A percentile compares a stretch with the other conserved stretches of the same genome.
phyloP scores from a whole-genome alignment of 2,329 filamentous ascomycete genomes.

The Claviceps pazoutovae region DNA sequence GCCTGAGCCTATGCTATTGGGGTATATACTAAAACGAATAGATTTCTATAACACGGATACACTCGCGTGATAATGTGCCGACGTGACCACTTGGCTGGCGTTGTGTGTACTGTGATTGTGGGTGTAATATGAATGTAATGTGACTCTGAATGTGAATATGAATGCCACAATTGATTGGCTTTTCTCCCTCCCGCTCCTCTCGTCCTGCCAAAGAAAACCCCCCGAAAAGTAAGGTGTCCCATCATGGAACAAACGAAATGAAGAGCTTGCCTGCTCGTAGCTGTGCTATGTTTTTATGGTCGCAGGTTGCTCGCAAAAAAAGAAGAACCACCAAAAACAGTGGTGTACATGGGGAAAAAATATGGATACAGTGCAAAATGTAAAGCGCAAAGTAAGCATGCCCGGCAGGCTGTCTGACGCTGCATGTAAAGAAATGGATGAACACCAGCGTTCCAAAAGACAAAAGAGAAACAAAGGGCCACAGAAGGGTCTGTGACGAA shows the following conservation, averaged over 20 bases:
- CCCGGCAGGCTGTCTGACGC: background rate
- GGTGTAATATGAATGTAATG: background rate
- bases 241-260: background rate
- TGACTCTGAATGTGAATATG: background rate
- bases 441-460: background rate
- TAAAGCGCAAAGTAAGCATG: background rate
- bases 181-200: background rate
- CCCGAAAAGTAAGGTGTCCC: background rate
- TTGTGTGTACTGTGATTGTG: background rate
- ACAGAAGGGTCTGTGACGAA: background rate
- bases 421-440: background rate
- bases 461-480: background rate
- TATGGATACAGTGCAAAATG: too few species aligned
- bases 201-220: background rate
- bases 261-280: background rate
- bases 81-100: background rate
- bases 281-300: background rate
- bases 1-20: background rate
- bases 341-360: too few species aligned
- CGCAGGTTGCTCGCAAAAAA: too few species aligned
- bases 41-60: slow-evolving; percentile 8
- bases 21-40: slow-evolving; percentile 15
- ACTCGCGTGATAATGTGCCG: background rate
- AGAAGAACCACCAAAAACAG: too few species aligned
- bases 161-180: background rate